These are phyloP conservation scores for Cladosporium sp. DNA, from an alignment of 2,329 filamentous ascomycete species.

Conservation along the genomic window DNA sequence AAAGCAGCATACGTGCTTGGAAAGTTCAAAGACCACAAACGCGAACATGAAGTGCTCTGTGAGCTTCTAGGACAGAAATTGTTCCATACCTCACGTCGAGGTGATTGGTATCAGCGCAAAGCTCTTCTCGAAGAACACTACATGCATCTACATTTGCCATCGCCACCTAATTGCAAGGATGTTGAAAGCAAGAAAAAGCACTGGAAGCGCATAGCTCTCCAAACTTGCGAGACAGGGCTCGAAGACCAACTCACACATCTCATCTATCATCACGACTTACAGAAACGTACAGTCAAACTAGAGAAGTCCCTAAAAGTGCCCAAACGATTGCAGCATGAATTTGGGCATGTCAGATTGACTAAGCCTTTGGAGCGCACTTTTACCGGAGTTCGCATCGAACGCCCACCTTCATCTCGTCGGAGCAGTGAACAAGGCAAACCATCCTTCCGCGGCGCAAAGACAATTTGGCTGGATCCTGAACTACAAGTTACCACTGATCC, in stretches of 20 bases:
- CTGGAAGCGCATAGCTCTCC: conserved; percentile 72
- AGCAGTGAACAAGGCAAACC: conserved; percentile 33
- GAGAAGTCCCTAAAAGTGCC: conserved; percentile 80
- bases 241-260: conserved; percentile 86
- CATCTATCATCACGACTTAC: conserved; percentile 89
- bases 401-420: conserved; percentile 22
- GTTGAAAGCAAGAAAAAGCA: conserved; percentile 68
- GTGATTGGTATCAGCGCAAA: conserved; percentile 93
- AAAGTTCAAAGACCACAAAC: conserved; percentile 72
- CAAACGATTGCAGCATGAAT: conserved; percentile 85
- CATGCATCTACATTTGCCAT: conserved; percentile 62
- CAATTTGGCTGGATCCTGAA: conserved; percentile 75
- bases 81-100: conserved; percentile 80
- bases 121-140: conserved; percentile 94
- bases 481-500: neutral
- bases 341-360: conserved; percentile 74
- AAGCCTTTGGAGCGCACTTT: conserved; percentile 72
- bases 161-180: conserved; percentile 38
- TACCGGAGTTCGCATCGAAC: conserved; percentile 68
- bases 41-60: conserved; percentile 68
- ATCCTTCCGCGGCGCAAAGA: conserved; percentile 58
- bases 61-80: conserved; percentile 76
- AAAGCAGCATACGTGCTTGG: conserved; percentile 78
- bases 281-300: conserved; percentile 88
- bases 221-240: conserved; percentile 80